Percentiles rank a stretch among this genome's conserved stretches.
Evolutionary conservation across 495 filamentous ascomycete genomes (phyloP).

Genomic region (Pyrenopolyporus hunteri): DNA sequence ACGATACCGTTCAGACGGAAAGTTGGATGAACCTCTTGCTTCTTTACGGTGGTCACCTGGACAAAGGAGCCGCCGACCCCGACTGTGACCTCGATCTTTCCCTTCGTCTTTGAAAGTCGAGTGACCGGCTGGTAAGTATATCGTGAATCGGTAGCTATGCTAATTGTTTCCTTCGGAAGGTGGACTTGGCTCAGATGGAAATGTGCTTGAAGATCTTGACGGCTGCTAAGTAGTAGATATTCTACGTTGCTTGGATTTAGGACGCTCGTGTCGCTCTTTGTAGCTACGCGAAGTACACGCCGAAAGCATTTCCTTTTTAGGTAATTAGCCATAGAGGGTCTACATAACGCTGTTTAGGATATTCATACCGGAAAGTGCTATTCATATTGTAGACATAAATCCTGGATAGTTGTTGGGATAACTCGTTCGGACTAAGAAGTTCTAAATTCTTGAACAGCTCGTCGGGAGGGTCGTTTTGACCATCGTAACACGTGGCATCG

Average conservation of each 20-base stretch:
- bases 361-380: constrained; percentile 57
- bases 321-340: constrained; percentile 7
- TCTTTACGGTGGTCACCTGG: constrained; percentile 69
- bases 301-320: constrained; percentile 63
- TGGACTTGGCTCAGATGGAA: constrained; percentile 68
- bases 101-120: constrained; percentile 66
- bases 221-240: constrained; percentile 64
- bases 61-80: constrained; percentile 70
- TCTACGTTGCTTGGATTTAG: constrained; percentile 66
- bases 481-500: constrained; percentile 69
- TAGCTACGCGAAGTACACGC: constrained; percentile 60
- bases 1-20: constrained; percentile 63
- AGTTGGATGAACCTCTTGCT: constrained; percentile 66
- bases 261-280: constrained; percentile 58
- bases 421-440: constrained; percentile 62
- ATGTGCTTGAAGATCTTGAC: constrained; percentile 66
- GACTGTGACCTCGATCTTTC: constrained; percentile 68
- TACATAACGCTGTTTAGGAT: background rate
- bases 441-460: constrained; percentile 63
- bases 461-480: constrained; percentile 65
- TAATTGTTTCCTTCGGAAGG: constrained; percentile 70
- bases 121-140: constrained; percentile 70
- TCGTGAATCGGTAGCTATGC: constrained; percentile 65
- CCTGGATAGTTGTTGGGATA: constrained; percentile 59
- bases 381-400: constrained; percentile 75